Base-by-base conservation (phyloP, 2,329 filamentous ascomycete genomes). In the Alternaria novae-zelandiae region DNA sequence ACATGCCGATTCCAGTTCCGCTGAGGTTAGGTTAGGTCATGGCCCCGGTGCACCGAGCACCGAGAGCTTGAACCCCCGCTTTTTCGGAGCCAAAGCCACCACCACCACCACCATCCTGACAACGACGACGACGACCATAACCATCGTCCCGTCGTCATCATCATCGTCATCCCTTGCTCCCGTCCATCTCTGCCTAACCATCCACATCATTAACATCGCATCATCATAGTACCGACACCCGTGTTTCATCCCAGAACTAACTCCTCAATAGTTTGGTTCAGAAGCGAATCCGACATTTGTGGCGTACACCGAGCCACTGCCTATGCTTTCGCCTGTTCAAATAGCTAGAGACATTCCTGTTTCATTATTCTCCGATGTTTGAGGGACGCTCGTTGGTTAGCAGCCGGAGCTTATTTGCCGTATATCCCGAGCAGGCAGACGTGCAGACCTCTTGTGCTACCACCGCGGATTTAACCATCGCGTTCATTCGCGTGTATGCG, bases 281-380 rank as follows among this genome's bases (percentile, higher is more conserved):
- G 32, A 53, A 36, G 49, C 49, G 49, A 53, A 17, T 36, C 28
- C 30, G 49, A 53, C 5, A n/a, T 41, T 12, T 53, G 49, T 53
- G 49, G 49, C 49, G 49, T 36, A n/a, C 36, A 20, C 26, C 20
- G 17, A 13, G 28, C 47, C 26, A 28, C 26, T 32, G 28, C 26
- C 30, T 41, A 36, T 53, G 13, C 49, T 25, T 41, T 25, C 20
- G 20, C 49, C 28, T 32, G 30, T 32, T 15, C 30, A 8, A 32
- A 32, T 32, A 32, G n/a, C 36, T n/a, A 41, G n/a, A 41, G n/a
- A 41, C 36, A 41, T 41, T 41, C 10, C 32, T 47, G 59, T 53
- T 57, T 59, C 63, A 61, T 64, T 59, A 43, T 58, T 61, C 64
- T 68, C 58, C 56, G 58, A 68, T 56, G 56, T 59, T 50, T 61